These are phyloP conservation scores for Coniochaeta sp. DNA, from an alignment of 2,329 filamentous ascomycete genomes.

Conservation along the genomic window DNA sequence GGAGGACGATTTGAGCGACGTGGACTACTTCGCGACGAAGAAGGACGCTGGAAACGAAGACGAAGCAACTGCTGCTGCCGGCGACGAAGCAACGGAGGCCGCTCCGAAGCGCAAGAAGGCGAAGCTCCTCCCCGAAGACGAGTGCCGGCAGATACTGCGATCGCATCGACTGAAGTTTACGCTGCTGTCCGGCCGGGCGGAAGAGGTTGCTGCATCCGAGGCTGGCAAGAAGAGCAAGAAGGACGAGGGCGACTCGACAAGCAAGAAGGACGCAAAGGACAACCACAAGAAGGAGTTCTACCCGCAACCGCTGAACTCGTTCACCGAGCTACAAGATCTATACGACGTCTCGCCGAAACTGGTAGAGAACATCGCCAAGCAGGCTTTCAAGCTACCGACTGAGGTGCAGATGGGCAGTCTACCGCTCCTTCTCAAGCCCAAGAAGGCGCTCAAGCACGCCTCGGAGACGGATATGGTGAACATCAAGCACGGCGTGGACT, in stretches of 20 bases:
- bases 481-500: slow-evolving; percentile 48
- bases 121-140: slow-evolving; percentile 53
- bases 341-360: slow-evolving; percentile 72
- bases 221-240: slow-evolving; percentile 43
- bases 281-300: slow-evolving; percentile 58
- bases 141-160: slow-evolving; percentile 67
- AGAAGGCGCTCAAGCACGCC: slow-evolving; percentile 36
- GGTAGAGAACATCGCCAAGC: slow-evolving; percentile 70
- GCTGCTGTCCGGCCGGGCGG: slow-evolving; percentile 51
- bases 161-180: slow-evolving; percentile 82
- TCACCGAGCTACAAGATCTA: slow-evolving; percentile 60
- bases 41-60: slow-evolving; percentile 19
- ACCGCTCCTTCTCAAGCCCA: slow-evolving; percentile 63
- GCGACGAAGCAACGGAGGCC: too few species aligned
- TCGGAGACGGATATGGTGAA: slow-evolving; percentile 26
- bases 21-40: slow-evolving; percentile 54
- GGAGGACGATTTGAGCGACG: slow-evolving; percentile 32
- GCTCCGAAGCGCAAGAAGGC: slow-evolving; percentile 22
- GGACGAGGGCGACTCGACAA: slow-evolving; percentile 32
- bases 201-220: slow-evolving; percentile 34
- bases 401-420: slow-evolving; percentile 88
- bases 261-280: slow-evolving; percentile 40
- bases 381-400: slow-evolving; percentile 82
- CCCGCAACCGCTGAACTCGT: slow-evolving; percentile 73
- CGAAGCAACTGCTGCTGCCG: slow-evolving; percentile 8